Percentiles rank a stretch among this genome's conserved stretches.
Conservation (phyloP, 768 basidiomycete species). For the Suillus ampliporus region DNA sequence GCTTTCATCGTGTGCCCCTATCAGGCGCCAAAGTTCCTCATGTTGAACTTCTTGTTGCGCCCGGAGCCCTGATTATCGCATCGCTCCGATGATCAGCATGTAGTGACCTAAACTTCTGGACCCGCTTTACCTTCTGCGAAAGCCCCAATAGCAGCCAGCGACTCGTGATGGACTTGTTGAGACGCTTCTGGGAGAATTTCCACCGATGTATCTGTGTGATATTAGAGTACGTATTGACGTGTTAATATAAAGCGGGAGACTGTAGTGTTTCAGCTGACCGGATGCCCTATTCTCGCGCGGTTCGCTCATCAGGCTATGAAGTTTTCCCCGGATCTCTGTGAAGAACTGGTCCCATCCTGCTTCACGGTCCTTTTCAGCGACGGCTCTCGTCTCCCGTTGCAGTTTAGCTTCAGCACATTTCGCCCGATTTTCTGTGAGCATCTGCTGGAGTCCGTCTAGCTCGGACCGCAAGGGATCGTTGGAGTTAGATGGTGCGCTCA, state of each 20-base stretch:
- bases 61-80: conserved; percentile 17
- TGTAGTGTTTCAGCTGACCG: conserved; percentile 2
- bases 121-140: conserved; percentile 9
- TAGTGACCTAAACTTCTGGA: not conserved
- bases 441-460: conserved; percentile 7
- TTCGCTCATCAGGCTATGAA: not conserved
- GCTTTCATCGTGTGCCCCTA: not conserved
- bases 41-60: conserved; percentile 6
- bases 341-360: conserved; percentile 1
- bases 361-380: not conserved
- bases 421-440: conserved; percentile 10
- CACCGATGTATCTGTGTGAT: not conserved
- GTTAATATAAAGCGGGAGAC: not conserved
- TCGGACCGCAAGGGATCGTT: conserved; percentile 1
- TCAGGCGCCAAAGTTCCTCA: not conserved
- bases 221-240: not conserved
- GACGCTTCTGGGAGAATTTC: conserved; percentile 14
- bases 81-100: conserved; percentile 13
- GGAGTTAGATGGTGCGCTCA: not conserved
- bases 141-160: conserved; percentile 10
- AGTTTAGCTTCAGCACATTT: conserved; percentile 7
- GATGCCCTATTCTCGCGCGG: conserved; percentile 4
- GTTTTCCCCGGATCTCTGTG: conserved; percentile 3
- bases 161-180: conserved; percentile 12
- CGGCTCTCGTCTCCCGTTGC: not conserved